Evolutionary conservation across 352 stramenopile species (phyloP), one percentile per base, ranked within the genome.

Genomic region (Stramenopiles sp.): DNA sequence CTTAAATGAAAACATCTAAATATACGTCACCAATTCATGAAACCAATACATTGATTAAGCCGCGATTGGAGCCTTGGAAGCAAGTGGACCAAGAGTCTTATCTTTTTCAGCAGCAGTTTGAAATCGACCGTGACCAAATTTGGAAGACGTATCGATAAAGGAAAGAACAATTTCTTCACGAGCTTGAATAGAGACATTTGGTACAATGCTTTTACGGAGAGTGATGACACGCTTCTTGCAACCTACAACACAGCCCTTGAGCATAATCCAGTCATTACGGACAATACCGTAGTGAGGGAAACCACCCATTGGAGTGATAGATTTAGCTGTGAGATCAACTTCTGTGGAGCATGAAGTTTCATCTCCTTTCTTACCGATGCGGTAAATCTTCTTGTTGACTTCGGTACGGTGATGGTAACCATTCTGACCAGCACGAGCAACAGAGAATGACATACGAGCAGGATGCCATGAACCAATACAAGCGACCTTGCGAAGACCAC

Each of bases 361-460:
- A 29, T 61, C 65, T 42, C 75, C 62, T 40, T 66, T 67, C 12
- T 52, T 45, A 59, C 85, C 87, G 38, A 99, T 73, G 44, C 83
- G 77, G 73, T 97, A 97, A 47, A 99, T 87, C 72, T 96, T 94
- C 68, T 99, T 99, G 79, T 98, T 98, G 51, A 94, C 79, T 66
- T 98, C 86, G 37, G 85, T 97, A 72, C 87, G 78, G 69, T 99
- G 87, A 62, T 96, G 85, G 72, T 98, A 98, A 59, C 87, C 87
- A 60, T 94, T 71, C 61, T 99, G 87, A 90, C 87, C 87, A 47
- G 85, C 79, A 64, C 87, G 84, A 44, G 86, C 69, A 39, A 97
- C 84, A 49, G 77, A 93, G 55, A 74, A 90, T 47, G 68, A 73
- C 41, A 99, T 83, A 64, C 85, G 83, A 53, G 80, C 72, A 60